Conservation (phyloP, 768 basidiomycete genomes). For the Hydnomerulius pinastri region DNA sequence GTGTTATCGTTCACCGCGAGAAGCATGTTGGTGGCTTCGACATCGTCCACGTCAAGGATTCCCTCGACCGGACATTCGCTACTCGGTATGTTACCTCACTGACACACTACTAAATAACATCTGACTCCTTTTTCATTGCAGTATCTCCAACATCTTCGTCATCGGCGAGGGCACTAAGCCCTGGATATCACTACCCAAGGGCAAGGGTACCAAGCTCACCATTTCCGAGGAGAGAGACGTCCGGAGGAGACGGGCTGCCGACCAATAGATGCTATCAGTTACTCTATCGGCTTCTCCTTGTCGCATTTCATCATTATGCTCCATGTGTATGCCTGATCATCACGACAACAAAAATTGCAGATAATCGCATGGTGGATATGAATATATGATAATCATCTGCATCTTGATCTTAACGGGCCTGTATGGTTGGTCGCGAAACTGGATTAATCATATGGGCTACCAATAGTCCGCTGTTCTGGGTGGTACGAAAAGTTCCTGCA, state of each 20-base stretch:
- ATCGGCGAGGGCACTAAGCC: constrained; percentile 95
- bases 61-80: constrained; percentile 93
- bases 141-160: constrained; percentile 97
- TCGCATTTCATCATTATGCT: constrained; percentile 12
- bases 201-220: constrained; percentile 96
- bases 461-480: constrained; percentile 49
- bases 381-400: constrained; percentile 9
- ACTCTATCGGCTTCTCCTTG: constrained; percentile 4
- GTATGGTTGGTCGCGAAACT: not conserved
- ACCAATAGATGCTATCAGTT: constrained; percentile 49
- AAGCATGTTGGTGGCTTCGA: constrained; percentile 98
- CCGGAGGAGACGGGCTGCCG: constrained; percentile 80
- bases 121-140: constrained; percentile 30
- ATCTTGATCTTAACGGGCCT: not conserved
- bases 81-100: constrained; percentile 70
- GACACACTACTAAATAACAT: not conserved
- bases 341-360: constrained; percentile 21
- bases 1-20: constrained; percentile 95
- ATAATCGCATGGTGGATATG: constrained; percentile 16
- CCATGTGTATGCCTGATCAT: constrained; percentile 17
- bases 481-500: constrained; percentile 35
- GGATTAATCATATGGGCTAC: constrained; percentile 24
- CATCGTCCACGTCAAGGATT: constrained; percentile 97
- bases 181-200: constrained; percentile 95
- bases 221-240: constrained; percentile 96